phyloP scores from a whole-genome alignment of 352 stramenopile species.

The Salisapilia sapeloensis region DNA sequence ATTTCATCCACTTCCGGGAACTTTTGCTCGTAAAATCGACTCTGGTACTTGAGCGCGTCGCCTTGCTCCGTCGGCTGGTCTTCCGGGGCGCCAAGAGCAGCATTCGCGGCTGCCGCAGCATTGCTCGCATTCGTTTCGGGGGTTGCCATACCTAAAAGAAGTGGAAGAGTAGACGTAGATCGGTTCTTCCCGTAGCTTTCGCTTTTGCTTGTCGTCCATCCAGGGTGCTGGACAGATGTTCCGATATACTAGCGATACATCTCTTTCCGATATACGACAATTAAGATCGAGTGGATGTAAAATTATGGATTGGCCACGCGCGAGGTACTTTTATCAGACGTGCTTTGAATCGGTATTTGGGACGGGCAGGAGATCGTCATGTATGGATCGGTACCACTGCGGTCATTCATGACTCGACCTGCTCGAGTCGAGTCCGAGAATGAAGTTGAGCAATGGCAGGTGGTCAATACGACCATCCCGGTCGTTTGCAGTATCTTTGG shows the following conservation, averaged over 20 bases:
- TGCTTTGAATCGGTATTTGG: no score
- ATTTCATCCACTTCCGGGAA: constrained; percentile 97
- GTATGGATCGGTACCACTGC: not conserved
- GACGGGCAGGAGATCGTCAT: not conserved
- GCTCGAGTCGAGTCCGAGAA: constrained; percentile 8
- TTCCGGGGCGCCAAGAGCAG: constrained; percentile 11
- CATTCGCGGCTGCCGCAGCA: constrained; percentile 2
- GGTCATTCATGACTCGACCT: constrained; percentile 1
- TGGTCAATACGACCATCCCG: constrained; percentile 16
- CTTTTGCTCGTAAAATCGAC: constrained; percentile 85
- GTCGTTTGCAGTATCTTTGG: constrained; percentile 35
- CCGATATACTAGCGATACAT: no score
- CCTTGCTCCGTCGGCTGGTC: constrained; percentile 25
- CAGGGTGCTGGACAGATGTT: not conserved
- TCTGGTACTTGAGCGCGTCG: constrained; percentile 71
- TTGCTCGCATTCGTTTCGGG: constrained; percentile 2
- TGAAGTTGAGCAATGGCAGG: constrained; percentile 3
- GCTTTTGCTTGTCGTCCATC: not conserved
- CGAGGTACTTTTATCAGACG: no score
- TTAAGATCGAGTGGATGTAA: no score
- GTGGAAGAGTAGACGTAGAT: not conserved
- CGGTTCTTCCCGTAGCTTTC: not conserved
- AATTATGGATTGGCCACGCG: no score
- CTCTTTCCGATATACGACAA: no score
- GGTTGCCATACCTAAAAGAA: not conserved